phyloP scores from a whole-genome alignment of 1,284 basidiomycete genomes.

The Leccinum pachyderme region DNA sequence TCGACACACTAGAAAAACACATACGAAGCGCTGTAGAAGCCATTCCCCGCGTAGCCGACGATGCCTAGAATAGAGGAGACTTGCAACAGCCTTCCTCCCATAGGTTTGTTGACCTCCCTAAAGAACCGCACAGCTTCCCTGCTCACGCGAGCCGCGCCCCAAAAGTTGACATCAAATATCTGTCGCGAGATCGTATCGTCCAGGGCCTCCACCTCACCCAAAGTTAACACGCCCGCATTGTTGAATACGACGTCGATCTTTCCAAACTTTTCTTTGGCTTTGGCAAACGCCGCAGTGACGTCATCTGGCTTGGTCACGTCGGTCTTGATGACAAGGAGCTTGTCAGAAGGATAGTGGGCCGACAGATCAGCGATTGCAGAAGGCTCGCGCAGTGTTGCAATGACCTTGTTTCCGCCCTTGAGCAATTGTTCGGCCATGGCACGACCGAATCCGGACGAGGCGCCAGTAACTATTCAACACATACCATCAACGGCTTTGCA shows the following conservation, averaged over 20 bases:
- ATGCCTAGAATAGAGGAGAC: slow-evolving; percentile 27
- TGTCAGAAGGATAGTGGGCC: slow-evolving; percentile 24
- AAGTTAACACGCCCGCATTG: slow-evolving; percentile 16
- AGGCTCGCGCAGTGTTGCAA: slow-evolving; percentile 35
- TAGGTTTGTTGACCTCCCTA: slow-evolving; percentile 31
- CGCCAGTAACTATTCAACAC: slow-evolving; percentile 22
- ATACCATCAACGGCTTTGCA: neutral
- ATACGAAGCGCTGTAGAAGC: slow-evolving; percentile 28
- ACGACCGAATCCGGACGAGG: slow-evolving; percentile 28
- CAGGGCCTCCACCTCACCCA: slow-evolving; percentile 22
- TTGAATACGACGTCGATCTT: slow-evolving; percentile 44
- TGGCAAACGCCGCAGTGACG: slow-evolving; percentile 34
- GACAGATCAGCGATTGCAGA: slow-evolving; percentile 28
- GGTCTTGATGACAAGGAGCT: slow-evolving; percentile 38
- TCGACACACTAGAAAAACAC: slow-evolving; percentile 1
- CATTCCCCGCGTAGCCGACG: neutral
- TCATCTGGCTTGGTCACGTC: slow-evolving; percentile 37
- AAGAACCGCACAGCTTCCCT: slow-evolving; percentile 33
- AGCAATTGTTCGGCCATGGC: slow-evolving; percentile 23
- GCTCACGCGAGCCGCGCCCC: slow-evolving; percentile 26
- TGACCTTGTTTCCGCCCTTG: slow-evolving; percentile 32
- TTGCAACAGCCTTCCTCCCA: slow-evolving; percentile 31
- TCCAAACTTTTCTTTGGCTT: slow-evolving; percentile 35
- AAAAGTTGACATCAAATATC: slow-evolving; percentile 37
- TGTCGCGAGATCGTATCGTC: slow-evolving; percentile 27